phyloP scores from a whole-genome alignment of 176 grass and related monocot genomes.

The Aegilops longissima region DNA sequence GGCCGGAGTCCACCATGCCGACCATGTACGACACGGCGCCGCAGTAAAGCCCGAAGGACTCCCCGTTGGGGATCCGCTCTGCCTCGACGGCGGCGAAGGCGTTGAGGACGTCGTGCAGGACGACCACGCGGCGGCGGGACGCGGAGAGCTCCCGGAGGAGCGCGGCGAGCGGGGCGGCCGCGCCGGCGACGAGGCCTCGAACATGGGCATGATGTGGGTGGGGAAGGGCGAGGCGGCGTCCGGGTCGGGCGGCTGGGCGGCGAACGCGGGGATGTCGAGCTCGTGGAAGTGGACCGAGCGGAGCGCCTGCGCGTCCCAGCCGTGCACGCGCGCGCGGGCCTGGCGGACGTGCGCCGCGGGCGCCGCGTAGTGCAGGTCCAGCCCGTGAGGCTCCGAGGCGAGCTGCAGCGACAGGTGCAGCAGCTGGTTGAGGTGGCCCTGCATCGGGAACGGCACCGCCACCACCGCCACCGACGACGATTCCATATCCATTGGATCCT shows the following conservation, averaged over 20 bases:
- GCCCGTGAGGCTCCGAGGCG: background rate
- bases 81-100: no score
- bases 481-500: background rate
- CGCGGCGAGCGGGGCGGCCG: background rate
- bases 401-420: background rate
- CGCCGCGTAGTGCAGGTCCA: background rate
- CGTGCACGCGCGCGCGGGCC: background rate
- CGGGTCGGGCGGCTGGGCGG: background rate
- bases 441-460: background rate
- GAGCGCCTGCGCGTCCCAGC: background rate
- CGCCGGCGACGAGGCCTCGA: background rate
- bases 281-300: constrained; percentile 20
- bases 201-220: constrained; percentile 23
- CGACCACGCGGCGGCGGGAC: background rate
- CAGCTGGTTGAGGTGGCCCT: background rate
- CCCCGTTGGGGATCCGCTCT: no score
- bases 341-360: background rate
- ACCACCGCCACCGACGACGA: background rate
- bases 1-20: no score
- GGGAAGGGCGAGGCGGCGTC: constrained; percentile 8
- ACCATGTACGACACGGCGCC: no score
- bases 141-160: constrained; percentile 22
- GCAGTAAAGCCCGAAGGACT: no score
- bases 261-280: constrained; percentile 14
- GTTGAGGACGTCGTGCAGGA: background rate